A percentile compares a stretch with the other conserved stretches of the same genome.
Evolutionary conservation across 2,329 filamentous ascomycete genomes (phyloP).

Genomic region (Aspergillus persii): DNA sequence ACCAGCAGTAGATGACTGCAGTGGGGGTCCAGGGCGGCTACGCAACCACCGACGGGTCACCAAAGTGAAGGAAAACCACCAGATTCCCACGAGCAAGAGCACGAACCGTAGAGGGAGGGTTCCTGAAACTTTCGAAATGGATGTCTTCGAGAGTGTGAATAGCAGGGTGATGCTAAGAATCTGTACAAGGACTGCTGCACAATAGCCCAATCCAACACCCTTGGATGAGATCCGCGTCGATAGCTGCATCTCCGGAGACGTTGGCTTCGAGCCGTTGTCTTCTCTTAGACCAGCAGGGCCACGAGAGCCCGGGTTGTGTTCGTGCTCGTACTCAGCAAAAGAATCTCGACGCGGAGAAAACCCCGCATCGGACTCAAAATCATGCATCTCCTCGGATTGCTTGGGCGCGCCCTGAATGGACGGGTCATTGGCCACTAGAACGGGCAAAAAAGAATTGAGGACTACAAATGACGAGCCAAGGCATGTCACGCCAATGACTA

Average conservation of each 20-base stretch:
- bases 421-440: slow-evolving; percentile 80
- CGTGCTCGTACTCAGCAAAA: slow-evolving; percentile 21
- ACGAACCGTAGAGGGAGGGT: slow-evolving; percentile 79
- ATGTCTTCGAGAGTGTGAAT: slow-evolving; percentile 46
- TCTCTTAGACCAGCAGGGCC: slow-evolving; percentile 1
- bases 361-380: slow-evolving; percentile 18
- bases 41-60: slow-evolving; percentile 79
- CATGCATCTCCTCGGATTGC: slow-evolving; percentile 23
- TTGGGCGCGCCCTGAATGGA: slow-evolving; percentile 36
- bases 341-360: neutral
- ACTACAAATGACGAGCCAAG: slow-evolving; percentile 90
- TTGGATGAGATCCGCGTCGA: slow-evolving; percentile 85
- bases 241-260: slow-evolving; percentile 67
- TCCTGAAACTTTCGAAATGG: slow-evolving; percentile 58
- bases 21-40: slow-evolving; percentile 75
- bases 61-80: slow-evolving; percentile 87
- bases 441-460: slow-evolving; percentile 84
- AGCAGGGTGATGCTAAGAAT: slow-evolving; percentile 74
- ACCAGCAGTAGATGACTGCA: slow-evolving; percentile 21
- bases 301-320: slow-evolving; percentile 22
- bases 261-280: slow-evolving; percentile 11
- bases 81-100: slow-evolving; percentile 75
- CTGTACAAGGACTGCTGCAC: slow-evolving; percentile 78
- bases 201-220: slow-evolving; percentile 86
- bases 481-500: slow-evolving; percentile 82